Conservation (phyloP, 768 basidiomycete genomes). For the Suillus luteus region DNA sequence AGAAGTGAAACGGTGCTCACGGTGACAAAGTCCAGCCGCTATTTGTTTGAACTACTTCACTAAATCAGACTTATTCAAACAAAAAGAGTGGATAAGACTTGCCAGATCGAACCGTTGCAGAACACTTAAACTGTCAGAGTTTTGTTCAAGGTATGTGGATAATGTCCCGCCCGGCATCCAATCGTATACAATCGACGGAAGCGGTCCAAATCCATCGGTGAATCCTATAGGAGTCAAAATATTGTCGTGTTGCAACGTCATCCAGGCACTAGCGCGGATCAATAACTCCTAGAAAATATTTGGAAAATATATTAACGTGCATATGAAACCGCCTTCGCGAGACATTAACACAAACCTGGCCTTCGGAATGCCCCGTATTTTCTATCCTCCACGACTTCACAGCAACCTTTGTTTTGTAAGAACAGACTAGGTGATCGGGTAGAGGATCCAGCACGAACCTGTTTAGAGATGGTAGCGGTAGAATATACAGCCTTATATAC, state of each 20-base stretch:
- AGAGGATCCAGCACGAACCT: not conserved
- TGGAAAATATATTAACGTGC: not conserved
- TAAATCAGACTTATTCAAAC: not conserved
- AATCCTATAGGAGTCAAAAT: constrained; percentile 24
- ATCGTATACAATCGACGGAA: constrained; percentile 26
- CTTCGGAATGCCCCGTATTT: not conserved
- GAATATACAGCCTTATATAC: not conserved
- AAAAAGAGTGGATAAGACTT: not conserved
- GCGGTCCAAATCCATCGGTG: constrained; percentile 21
- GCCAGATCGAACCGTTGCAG: constrained; percentile 18
- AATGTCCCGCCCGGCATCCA: constrained; percentile 30
- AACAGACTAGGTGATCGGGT: no score
- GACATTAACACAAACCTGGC: not conserved
- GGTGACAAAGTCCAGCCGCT: constrained; percentile 24
- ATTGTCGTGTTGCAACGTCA: constrained; percentile 15
- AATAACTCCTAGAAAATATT: constrained; percentile 1
- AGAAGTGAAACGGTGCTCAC: constrained; percentile 15
- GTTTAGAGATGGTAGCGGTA: not conserved
- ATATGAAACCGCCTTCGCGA: not conserved
- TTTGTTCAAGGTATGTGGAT: constrained; percentile 17
- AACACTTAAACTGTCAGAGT: constrained; percentile 4
- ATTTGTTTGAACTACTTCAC: constrained; percentile 11
- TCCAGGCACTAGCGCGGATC: not conserved
- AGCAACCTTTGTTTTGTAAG: not conserved
- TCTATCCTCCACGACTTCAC: not conserved